Conservation (phyloP, 2,329 filamentous ascomycete species). For the Pseudonectria buxi region DNA sequence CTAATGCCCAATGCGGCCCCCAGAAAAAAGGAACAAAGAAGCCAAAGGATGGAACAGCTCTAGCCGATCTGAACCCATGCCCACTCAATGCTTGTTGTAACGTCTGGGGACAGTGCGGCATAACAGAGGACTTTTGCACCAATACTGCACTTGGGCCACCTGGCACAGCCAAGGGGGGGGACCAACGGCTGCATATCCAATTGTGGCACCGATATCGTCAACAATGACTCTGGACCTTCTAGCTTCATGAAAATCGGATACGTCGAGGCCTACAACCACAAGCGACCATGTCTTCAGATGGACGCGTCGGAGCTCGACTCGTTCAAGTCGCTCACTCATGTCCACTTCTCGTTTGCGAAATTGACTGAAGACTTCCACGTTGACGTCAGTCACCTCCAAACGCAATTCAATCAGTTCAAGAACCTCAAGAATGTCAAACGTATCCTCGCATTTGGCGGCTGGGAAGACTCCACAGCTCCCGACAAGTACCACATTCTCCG, state of each 20-base stretch:
- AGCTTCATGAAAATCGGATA: background rate
- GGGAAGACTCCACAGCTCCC: slow-evolving; percentile 13
- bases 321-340: slow-evolving; percentile 9
- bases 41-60: too few species aligned
- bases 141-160: too few species aligned
- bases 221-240: background rate
- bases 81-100: too few species aligned
- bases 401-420: slow-evolving; percentile 26
- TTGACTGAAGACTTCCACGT: slow-evolving; percentile 18
- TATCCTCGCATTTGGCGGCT: slow-evolving; percentile 23
- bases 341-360: slow-evolving; percentile 20
- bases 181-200: slow-evolving; percentile 37
- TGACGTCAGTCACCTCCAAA: slow-evolving; percentile 10
- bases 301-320: slow-evolving; percentile 18
- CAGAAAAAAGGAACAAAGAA: slow-evolving; percentile 21
- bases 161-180: too few species aligned
- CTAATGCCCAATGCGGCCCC: slow-evolving; percentile 29
- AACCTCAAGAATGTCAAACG: slow-evolving; percentile 7
- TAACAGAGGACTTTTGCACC: too few species aligned
- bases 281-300: slow-evolving; percentile 10
- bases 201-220: slow-evolving; percentile 28
- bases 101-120: too few species aligned
- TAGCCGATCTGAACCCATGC: too few species aligned
- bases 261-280: slow-evolving; percentile 3
- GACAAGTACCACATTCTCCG: slow-evolving; percentile 10